These are phyloP conservation scores for Colletotrichum sojae DNA, from an alignment of 2,329 filamentous ascomycete genomes.

Conservation along the genomic window DNA sequence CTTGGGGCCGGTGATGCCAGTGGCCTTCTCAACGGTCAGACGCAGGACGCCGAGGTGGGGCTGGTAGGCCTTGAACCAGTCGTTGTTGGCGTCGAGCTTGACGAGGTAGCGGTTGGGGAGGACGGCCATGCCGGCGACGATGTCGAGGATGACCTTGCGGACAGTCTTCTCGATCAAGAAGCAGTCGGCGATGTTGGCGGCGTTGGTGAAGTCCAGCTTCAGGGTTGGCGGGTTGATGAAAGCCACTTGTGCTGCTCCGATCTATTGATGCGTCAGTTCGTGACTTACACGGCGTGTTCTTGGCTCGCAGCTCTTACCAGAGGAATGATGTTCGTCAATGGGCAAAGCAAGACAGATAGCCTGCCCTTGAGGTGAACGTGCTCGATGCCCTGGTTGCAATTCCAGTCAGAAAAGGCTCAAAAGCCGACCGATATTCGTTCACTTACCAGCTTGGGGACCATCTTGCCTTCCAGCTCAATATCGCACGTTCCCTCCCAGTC, in stretches of 20 bases:
- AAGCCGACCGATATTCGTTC: not conserved
- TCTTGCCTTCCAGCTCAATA: slow-evolving; percentile 60
- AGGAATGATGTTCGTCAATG: slow-evolving; percentile 61
- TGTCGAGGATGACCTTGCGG: slow-evolving; percentile 59
- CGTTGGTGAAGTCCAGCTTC: slow-evolving; percentile 62
- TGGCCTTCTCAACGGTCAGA: slow-evolving; percentile 58
- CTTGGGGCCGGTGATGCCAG: slow-evolving; percentile 52
- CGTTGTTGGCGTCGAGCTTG: slow-evolving; percentile 60
- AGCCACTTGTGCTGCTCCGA: slow-evolving; percentile 62
- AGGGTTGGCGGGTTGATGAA: slow-evolving; percentile 64
- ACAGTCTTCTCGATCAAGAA: slow-evolving; percentile 57
- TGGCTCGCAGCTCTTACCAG: slow-evolving; percentile 50
- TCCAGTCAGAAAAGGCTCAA: slow-evolving; percentile 22
- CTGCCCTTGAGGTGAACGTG: slow-evolving; percentile 59
- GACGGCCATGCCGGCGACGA: slow-evolving; percentile 61
- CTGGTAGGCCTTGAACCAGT: slow-evolving; percentile 64
- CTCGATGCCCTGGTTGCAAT: slow-evolving; percentile 57
- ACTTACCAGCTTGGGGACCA: slow-evolving; percentile 57
- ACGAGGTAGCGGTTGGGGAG: slow-evolving; percentile 65
- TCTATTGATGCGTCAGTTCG: slow-evolving; percentile 47
- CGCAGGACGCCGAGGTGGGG: slow-evolving; percentile 59
- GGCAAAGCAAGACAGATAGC: slow-evolving; percentile 59
- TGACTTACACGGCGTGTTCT: too few species aligned
- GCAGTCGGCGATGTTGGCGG: slow-evolving; percentile 59
- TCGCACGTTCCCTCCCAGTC: slow-evolving; percentile 62